Conservation (phyloP, 2,329 filamentous ascomycete species). For the Coniosporium tulheliwenetii region DNA sequence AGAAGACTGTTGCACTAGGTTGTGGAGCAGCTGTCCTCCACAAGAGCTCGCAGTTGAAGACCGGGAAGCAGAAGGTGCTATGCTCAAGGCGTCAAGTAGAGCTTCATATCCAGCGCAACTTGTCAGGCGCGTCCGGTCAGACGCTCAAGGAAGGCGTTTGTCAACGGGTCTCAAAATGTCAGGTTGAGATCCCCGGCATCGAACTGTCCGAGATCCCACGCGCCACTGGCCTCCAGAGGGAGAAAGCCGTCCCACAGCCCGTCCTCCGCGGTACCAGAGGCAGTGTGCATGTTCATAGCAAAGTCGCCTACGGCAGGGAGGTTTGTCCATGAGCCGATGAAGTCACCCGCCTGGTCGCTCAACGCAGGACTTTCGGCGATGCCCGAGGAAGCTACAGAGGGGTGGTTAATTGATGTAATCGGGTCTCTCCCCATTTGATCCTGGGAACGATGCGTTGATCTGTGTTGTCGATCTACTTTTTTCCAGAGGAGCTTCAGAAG, state of each 20-base stretch:
- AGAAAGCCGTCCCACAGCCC: constrained; percentile 19
- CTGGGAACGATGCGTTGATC: constrained; percentile 5
- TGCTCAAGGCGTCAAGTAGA: no score
- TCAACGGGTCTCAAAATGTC: neutral
- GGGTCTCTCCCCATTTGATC: no score
- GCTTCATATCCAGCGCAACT: no score
- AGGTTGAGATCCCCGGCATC: neutral
- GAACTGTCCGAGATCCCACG: neutral
- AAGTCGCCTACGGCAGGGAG: constrained; percentile 31
- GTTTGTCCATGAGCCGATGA: constrained; percentile 28
- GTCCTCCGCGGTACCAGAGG: constrained; percentile 8
- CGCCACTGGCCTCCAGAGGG: constrained; percentile 15
- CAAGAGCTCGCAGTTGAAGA: no score
- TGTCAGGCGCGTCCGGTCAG: no score
- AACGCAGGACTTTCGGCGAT: constrained; percentile 21
- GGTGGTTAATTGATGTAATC: no score
- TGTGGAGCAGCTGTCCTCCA: no score
- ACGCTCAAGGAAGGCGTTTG: neutral
- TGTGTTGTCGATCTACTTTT: constrained; percentile 20
- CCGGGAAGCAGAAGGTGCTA: no score
- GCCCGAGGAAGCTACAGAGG: no score
- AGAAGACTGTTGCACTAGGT: no score
- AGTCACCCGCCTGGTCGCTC: constrained; percentile 31
- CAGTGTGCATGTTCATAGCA: constrained; percentile 24
- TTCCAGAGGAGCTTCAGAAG: constrained; percentile 32